Base-by-base conservation (phyloP, 148 eudicot genomes). In the Chenopodium quinoa region DNA sequence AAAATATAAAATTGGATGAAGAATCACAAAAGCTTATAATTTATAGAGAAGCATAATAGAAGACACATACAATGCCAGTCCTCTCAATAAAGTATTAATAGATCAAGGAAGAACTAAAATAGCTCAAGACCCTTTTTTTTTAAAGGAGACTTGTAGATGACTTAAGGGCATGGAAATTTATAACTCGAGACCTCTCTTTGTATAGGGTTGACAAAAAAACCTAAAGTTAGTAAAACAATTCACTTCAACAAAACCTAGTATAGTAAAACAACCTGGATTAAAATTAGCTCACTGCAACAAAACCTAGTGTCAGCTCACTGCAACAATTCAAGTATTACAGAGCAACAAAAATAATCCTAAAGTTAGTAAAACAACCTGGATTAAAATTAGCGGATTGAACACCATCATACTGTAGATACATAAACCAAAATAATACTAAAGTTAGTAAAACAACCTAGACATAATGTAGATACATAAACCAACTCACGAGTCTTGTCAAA, bases 401-500 rank as follows among this genome's bases (percentile, higher is more conserved):
- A 69, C 20, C 31, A 69, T 69, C 9, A 4, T 4, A 31, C 1
- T 31, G 0, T 16, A 3, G 17, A 17, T 31, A 4, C 19, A 16
- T 4, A 31, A 69, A 69, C 73, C 73, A 69, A 14, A 27, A 27
- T 27, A 27, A 31, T 31, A 1, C 32, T 31, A 31, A 31, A 31
- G 32, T 31, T 31, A 31, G 32, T 31, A 1, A 20, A 34, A 4
- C 44, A 34, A 34, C 4, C 48, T 37, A 14, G 1, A 31, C 9
- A 5, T 5, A 32, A 13, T 31, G 0, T 16, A 4, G 17, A 19
- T 31, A 4, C 20, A 16, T 4, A 32, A 69, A 69, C 73, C 73
- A 69, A 14, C 73, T 69, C 73, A 69, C 46, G 34, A 69, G 73
- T 44, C 22, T 31, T 69, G 46, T 69, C 73, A 32, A 66, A 66